phyloP scores from a whole-genome alignment of 441 rosid species.

The Adansonia madagascariensis region DNA sequence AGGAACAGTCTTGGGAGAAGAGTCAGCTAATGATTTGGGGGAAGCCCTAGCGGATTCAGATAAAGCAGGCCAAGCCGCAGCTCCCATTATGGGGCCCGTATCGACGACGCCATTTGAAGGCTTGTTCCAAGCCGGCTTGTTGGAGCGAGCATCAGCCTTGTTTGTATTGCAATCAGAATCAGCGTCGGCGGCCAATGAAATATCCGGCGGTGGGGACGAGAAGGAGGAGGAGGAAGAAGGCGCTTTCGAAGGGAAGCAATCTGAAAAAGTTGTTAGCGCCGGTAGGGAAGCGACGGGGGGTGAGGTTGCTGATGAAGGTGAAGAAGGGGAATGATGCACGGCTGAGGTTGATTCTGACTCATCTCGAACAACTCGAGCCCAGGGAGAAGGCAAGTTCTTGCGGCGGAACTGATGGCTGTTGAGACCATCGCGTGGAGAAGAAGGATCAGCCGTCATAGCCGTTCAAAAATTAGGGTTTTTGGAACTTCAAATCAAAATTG shows the following conservation, averaged over 20 bases:
- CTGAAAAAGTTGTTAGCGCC: conserved; percentile 37
- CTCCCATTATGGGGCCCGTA: conserved; percentile 43
- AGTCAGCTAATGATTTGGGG: conserved; percentile 39
- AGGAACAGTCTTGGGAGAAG: conserved; percentile 31
- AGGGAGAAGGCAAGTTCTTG: conserved; percentile 42
- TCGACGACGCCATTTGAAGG: conserved; percentile 44
- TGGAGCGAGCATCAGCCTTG: conserved; percentile 36
- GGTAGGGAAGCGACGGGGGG: conserved; percentile 16
- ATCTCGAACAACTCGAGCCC: conserved; percentile 57
- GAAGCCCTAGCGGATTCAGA: conserved; percentile 41
- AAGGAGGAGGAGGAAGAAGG: conserved; percentile 33
- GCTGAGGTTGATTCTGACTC: conserved; percentile 38
- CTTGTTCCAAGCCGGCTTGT: conserved; percentile 49
- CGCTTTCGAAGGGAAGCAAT: conserved; percentile 34
- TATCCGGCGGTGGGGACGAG: conserved; percentile 28
- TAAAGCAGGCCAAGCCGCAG: conserved; percentile 51
- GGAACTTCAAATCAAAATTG: conserved; percentile 17
- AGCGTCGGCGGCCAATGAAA: conserved; percentile 32
- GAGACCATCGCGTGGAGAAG: conserved; percentile 35
- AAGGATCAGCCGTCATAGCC: conserved; percentile 55
- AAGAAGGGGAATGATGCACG: conserved; percentile 27
- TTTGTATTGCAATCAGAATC: conserved; percentile 31
- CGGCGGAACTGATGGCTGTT: conserved; percentile 39
- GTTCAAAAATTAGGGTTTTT: conserved; percentile 40
- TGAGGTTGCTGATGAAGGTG: conserved; percentile 31